Evolutionary conservation across 2,329 filamentous ascomycete species (phyloP).

Genomic region (Arthrobotrys conoides): DNA sequence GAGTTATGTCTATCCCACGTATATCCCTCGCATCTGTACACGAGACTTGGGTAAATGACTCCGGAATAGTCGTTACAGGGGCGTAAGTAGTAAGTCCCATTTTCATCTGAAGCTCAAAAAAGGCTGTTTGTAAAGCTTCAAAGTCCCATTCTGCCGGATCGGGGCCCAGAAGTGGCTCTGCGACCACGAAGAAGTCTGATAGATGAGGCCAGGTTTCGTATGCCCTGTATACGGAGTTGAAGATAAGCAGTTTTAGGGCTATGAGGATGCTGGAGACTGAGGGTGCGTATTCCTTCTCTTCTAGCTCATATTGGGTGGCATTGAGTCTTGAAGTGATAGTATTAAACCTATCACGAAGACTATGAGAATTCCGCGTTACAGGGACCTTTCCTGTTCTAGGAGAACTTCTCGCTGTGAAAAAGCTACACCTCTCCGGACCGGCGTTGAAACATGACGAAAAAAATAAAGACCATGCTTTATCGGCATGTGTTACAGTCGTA

Average conservation of each 20-base stretch:
- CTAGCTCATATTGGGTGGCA: slow-evolving; percentile 42
- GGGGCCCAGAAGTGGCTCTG: slow-evolving; percentile 4
- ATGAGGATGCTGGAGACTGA: slow-evolving; percentile 1
- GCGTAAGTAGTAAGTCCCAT: neutral
- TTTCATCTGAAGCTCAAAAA: neutral
- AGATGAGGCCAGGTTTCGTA: slow-evolving; percentile 16
- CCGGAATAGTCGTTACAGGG: slow-evolving; percentile 17
- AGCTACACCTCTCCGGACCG: slow-evolving; percentile 34
- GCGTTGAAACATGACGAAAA: slow-evolving; percentile 39
- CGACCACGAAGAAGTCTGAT: slow-evolving; percentile 29
- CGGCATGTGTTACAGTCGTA: slow-evolving; percentile 25
- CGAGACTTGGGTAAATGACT: slow-evolving; percentile 35
- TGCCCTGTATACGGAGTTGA: slow-evolving; percentile 22
- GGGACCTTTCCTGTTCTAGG: too few relatives aligned
- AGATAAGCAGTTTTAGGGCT: slow-evolving; percentile 8
- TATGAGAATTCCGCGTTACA: neutral
- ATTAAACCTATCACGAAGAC: slow-evolving; percentile 40
- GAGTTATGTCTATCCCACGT: slow-evolving; percentile 16
- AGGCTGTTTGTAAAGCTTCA: neutral
- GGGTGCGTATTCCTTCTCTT: neutral
- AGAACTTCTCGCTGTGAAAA: slow-evolving; percentile 20
- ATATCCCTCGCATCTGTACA: slow-evolving; percentile 47
- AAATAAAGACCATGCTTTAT: slow-evolving; percentile 51
- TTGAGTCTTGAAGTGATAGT: slow-evolving; percentile 41
- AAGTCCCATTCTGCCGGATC: slow-evolving; percentile 33